Base-by-base conservation (phyloP, 345 rosid species). In the Hibiscus mutabilis region DNA sequence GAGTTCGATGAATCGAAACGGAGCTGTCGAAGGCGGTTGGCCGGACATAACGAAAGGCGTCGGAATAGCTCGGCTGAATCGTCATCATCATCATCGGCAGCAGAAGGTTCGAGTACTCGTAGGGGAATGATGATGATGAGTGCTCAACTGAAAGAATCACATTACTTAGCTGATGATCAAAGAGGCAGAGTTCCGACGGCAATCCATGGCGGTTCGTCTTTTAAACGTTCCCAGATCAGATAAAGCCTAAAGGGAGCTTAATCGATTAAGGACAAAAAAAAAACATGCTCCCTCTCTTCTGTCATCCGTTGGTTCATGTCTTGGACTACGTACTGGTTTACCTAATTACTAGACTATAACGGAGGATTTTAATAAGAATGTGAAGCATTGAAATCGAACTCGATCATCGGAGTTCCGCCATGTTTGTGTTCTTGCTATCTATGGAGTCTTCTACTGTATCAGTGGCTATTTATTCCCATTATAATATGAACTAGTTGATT, bases 1-100 rank as follows among this genome's bases (percentile, higher is more conserved):
- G 97, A 92, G 75, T 92, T 92, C 51, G 97, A 92, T 76, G 96
- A 87, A 66, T 75, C 89, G 5, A 92, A 92, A 77, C 88, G 94
- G 82, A 92, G 97, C 57, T 92, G 97, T 37, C 78, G 97, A 15
- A 79, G 84, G 74, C 85, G 94, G 27, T 57, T 90, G 79, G 96
- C 93, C 0, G 96, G 96, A 65, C 96, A 89, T 84, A 93, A 93
- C 33, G 96, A 93, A 77, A 68, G 97, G 79, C 79, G 96, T 5
- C 76, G 96, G 80, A 92, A 90, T 82, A 88, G 74, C 82, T 77
- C 86, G 4, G 80, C 80, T 22, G 93, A 89, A 15, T 47, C 76
- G 19, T 61, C 56, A 31, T 27, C 86, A 1, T 47, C 68, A 71
- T 47, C 70, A 71, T 5, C 67, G 24, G n/a, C 53, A 14, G 6